These are phyloP conservation scores for Podaxis sp. DNA, from an alignment of 768 basidiomycete genomes.

Conservation along the genomic window DNA sequence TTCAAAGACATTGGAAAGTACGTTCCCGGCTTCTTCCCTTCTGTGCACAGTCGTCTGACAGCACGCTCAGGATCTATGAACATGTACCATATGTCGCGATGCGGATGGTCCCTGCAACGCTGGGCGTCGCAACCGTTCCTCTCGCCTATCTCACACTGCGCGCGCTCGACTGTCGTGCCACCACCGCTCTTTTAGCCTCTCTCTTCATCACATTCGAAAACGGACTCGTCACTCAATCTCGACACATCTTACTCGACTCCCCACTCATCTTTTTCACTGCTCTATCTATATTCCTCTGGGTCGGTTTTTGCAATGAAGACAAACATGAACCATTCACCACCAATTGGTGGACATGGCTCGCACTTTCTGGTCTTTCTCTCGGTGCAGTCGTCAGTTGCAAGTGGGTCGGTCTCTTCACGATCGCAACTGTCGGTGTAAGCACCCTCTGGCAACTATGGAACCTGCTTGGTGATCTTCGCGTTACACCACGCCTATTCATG, in stretches of 20 bases:
- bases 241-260: conserved; percentile 96
- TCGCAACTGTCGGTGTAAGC: conserved; percentile 87
- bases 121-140: conserved; percentile 90
- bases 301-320: conserved; percentile 90
- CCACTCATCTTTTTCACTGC: conserved; percentile 99
- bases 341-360: conserved; percentile 92
- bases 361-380: conserved; percentile 82
- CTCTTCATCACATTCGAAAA: conserved; percentile 97
- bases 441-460: conserved; percentile 88
- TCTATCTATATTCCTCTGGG: conserved; percentile 83
- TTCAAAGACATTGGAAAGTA: conserved; percentile 98
- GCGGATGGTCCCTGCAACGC: conserved; percentile 90
- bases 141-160: conserved; percentile 93
- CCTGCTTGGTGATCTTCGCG: conserved; percentile 82
- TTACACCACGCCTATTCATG: conserved; percentile 73
- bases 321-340: conserved; percentile 79
- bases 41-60: background rate
- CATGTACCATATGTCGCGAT: conserved; percentile 94
- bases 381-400: conserved; percentile 95
- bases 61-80: conserved; percentile 65
- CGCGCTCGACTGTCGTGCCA: conserved; percentile 86
- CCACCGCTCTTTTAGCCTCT: conserved; percentile 88
- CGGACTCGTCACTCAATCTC: conserved; percentile 91
- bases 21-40: conserved; percentile 17
- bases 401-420: conserved; percentile 98